A percentile compares a stretch with the other conserved stretches of the same genome.
phyloP scores from a whole-genome alignment of 305 asterid genomes.

The Solanum hybrid region DNA sequence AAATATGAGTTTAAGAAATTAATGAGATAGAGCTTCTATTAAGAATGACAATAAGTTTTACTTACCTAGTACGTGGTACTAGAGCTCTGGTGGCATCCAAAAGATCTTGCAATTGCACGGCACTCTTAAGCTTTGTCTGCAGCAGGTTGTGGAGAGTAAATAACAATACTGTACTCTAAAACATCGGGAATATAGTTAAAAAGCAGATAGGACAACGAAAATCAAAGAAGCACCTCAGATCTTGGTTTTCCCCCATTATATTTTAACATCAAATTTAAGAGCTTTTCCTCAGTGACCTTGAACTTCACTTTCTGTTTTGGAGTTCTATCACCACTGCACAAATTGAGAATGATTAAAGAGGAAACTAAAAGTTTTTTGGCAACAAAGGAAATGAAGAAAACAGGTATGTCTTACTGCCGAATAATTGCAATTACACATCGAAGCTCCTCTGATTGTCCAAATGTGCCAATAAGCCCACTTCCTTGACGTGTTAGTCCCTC shows the following conservation, averaged over 20 bases:
- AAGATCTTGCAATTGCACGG: constrained; percentile 76
- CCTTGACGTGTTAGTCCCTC: constrained; percentile 77
- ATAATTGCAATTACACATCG: constrained; percentile 68
- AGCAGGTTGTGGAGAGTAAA: constrained; percentile 6
- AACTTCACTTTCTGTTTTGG: constrained; percentile 83
- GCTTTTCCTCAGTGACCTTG: constrained; percentile 72
- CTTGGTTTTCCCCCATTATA: constrained; percentile 76
- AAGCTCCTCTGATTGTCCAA: constrained; percentile 67
- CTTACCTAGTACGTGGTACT: constrained; percentile 60
- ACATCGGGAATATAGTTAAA: neutral
- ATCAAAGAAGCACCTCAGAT: constrained; percentile 49
- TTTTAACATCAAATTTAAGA: constrained; percentile 68
- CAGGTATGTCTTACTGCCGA: constrained; percentile 57
- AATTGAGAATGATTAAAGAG: constrained; percentile 9
- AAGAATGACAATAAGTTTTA: neutral
- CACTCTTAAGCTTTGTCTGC: constrained; percentile 75
- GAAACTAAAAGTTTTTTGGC: constrained; percentile 5
- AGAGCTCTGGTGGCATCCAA: constrained; percentile 70
- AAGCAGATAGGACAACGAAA: constrained; percentile 4
- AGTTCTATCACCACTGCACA: constrained; percentile 75
- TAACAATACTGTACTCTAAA: constrained; percentile 1
- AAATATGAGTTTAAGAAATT: neutral
- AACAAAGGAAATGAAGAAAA: neutral
- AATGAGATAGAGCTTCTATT: neutral
- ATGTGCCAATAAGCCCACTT: constrained; percentile 65